Conservation (phyloP, 2,329 filamentous ascomycete genomes). For the Thyridium curvatum region DNA sequence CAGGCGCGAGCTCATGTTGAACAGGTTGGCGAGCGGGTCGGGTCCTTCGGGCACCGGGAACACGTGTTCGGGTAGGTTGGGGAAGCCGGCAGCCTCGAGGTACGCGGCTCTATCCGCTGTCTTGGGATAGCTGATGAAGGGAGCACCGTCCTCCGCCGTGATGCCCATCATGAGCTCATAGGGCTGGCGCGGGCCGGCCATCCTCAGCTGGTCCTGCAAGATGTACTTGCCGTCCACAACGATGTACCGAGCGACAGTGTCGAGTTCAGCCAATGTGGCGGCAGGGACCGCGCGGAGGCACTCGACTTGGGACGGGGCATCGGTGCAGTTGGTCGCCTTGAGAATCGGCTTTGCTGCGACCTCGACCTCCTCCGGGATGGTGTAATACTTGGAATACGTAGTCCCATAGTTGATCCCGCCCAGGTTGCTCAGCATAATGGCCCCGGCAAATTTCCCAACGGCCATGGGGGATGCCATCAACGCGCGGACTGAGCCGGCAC, state of each 20-base stretch:
- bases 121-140: conserved; percentile 41
- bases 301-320: conserved; percentile 38
- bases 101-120: conserved; percentile 24
- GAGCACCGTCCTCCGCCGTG: conserved; percentile 47
- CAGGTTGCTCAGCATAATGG: conserved; percentile 34
- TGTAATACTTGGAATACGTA: conserved; percentile 52
- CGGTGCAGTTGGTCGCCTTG: conserved; percentile 42
- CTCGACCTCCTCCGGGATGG: conserved; percentile 43
- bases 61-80: conserved; percentile 21
- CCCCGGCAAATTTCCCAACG: conserved; percentile 38
- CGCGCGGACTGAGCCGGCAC: conserved; percentile 43
- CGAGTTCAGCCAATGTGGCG: conserved; percentile 28
- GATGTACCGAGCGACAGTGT: conserved; percentile 40
- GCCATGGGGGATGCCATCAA: conserved; percentile 41
- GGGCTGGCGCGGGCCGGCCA: conserved; percentile 38
- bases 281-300: conserved; percentile 45
- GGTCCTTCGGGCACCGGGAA: conserved; percentile 42
- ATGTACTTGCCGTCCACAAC: conserved; percentile 54
- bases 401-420: conserved; percentile 45
- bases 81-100: conserved; percentile 23
- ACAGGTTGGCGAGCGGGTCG: conserved; percentile 45
- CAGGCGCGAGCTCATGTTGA: conserved; percentile 46
- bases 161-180: conserved; percentile 51
- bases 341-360: conserved; percentile 45
- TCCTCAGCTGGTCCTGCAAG: conserved; percentile 35